These are phyloP conservation scores for Ceratobasidium sp. DNA, from an alignment of 1,284 basidiomycete species.

Conservation along the genomic window DNA sequence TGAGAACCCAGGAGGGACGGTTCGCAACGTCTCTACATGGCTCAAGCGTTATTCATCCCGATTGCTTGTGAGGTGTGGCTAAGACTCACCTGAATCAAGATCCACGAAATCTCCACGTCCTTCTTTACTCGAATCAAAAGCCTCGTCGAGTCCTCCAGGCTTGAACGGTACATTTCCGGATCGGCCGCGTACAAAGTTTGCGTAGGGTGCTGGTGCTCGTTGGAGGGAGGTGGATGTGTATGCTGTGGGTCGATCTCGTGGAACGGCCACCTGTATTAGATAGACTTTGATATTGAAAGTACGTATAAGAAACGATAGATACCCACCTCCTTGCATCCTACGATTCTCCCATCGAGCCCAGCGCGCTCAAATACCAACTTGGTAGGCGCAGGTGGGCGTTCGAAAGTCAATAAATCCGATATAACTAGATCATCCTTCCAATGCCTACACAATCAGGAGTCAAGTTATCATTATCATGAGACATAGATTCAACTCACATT, in stretches of 20 bases:
- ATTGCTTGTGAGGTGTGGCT: slow-evolving; percentile 56
- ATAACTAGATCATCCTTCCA: slow-evolving; percentile 75
- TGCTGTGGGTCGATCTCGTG: slow-evolving; percentile 66
- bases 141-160: slow-evolving; percentile 87
- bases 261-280: slow-evolving; percentile 50
- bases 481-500: slow-evolving; percentile 65
- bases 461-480: not conserved
- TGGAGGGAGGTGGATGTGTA: slow-evolving; percentile 86
- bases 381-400: slow-evolving; percentile 83
- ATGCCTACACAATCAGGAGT: slow-evolving; percentile 62
- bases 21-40: slow-evolving; percentile 54
- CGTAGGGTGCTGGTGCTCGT: slow-evolving; percentile 81
- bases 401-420: slow-evolving; percentile 71
- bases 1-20: slow-evolving; percentile 61
- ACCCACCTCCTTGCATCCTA: slow-evolving; percentile 81
- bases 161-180: slow-evolving; percentile 92
- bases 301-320: slow-evolving; percentile 54
- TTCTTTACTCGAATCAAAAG: slow-evolving; percentile 54
- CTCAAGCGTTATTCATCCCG: slow-evolving; percentile 39
- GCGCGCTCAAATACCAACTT: slow-evolving; percentile 80
- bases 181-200: slow-evolving; percentile 92
- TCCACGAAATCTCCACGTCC: slow-evolving; percentile 54
- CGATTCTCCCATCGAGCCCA: slow-evolving; percentile 84
- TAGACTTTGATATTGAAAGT: slow-evolving; percentile 58
- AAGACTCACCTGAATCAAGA: slow-evolving; percentile 69